phyloP scores from a whole-genome alignment of 768 basidiomycete genomes.

The Exsudoporus frostii region DNA sequence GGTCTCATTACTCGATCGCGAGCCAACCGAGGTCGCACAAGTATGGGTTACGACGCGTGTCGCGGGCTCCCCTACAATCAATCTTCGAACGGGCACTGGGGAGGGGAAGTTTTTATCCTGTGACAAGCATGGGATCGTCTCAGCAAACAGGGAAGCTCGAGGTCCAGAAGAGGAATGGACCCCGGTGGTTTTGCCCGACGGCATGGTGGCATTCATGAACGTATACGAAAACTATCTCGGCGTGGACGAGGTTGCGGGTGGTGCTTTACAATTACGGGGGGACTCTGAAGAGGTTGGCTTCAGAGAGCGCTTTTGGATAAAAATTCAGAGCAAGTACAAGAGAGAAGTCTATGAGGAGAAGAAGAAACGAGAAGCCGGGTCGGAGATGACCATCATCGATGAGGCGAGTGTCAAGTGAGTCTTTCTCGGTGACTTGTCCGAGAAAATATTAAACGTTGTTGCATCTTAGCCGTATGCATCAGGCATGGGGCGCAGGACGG shows the following conservation, averaged over 20 bases:
- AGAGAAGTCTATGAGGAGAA: constrained; percentile 77
- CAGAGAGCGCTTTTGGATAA: constrained; percentile 82
- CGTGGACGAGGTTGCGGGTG: constrained; percentile 86
- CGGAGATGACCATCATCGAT: constrained; percentile 54
- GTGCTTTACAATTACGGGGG: constrained; percentile 69
- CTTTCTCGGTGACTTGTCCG: background rate
- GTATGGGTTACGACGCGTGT: constrained; percentile 91
- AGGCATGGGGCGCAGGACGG: constrained; percentile 83
- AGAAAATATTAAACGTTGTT: background rate
- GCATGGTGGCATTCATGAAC: constrained; percentile 86
- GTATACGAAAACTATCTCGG: constrained; percentile 85
- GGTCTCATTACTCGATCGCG: constrained; percentile 54
- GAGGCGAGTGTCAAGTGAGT: constrained; percentile 75
- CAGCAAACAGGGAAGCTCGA: constrained; percentile 82
- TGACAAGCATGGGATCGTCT: constrained; percentile 81
- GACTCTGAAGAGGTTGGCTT: constrained; percentile 87
- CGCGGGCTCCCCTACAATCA: constrained; percentile 80
- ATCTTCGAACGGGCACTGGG: constrained; percentile 81
- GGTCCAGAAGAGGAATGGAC: constrained; percentile 96
- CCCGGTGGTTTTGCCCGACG: constrained; percentile 74
- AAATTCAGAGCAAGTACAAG: constrained; percentile 87
- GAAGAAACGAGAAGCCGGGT: constrained; percentile 60
- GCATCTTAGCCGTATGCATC: constrained; percentile 57
- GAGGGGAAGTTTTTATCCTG: constrained; percentile 90
- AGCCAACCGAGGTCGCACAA: constrained; percentile 78